Percentiles rank a stretch among this genome's conserved stretches.
Evolutionary conservation across 805 yeast species (phyloP).

Genomic region (Myxozyma nipponensis): DNA sequence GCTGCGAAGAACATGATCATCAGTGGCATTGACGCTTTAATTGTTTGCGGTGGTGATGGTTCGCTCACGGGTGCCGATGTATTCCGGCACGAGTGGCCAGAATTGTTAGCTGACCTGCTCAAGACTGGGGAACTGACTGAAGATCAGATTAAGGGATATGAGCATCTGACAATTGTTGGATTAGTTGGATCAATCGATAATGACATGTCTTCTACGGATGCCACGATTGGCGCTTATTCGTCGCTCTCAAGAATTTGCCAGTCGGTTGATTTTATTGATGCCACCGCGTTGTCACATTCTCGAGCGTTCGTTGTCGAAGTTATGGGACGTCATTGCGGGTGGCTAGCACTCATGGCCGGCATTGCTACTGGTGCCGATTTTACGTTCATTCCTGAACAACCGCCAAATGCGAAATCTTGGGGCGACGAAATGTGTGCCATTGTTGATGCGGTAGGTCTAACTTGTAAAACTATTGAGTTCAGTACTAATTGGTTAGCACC

Average conservation of each 20-base stretch:
- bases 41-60: conserved; percentile 99
- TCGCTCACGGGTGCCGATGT: conserved; percentile 96
- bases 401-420: conserved; percentile 75
- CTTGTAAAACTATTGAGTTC: background rate
- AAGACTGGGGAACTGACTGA: conserved; percentile 52
- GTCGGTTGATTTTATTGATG: conserved; percentile 93
- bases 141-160: conserved; percentile 58
- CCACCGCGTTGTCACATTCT: conserved; percentile 95
- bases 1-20: conserved; percentile 82
- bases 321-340: conserved; percentile 99
- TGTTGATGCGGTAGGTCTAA: conserved; percentile 40
- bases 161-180: conserved; percentile 81
- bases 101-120: conserved; percentile 68
- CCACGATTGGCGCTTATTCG: conserved; percentile 94
- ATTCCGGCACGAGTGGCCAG: conserved; percentile 93
- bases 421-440: conserved; percentile 70
- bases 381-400: conserved; percentile 91
- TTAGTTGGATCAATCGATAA: conserved; percentile 96
- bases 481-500: conserved; percentile 50
- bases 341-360: conserved; percentile 98
- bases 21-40: conserved; percentile 88
- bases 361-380: conserved; percentile 94
- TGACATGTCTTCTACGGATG: conserved; percentile 96
- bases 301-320: conserved; percentile 97
- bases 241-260: conserved; percentile 90